These are phyloP conservation scores for Pseudopithomyces maydicus DNA, from an alignment of 2,329 filamentous ascomycete species.

Conservation along the genomic window DNA sequence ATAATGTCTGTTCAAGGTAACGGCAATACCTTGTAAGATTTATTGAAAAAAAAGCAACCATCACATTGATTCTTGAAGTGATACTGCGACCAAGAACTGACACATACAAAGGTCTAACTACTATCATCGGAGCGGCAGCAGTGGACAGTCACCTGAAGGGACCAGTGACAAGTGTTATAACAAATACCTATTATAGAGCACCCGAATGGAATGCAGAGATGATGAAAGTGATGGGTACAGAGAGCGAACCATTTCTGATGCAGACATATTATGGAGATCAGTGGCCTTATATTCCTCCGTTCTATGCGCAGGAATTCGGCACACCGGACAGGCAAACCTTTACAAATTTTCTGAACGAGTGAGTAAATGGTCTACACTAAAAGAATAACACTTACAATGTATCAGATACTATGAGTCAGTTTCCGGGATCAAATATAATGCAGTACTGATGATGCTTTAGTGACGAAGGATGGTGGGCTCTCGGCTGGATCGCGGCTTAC, in stretches of 20 bases:
- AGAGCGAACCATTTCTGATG: constrained; percentile 4
- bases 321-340: background rate
- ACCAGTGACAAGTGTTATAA: background rate
- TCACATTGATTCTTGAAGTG: too few relatives aligned
- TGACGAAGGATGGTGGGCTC: constrained; percentile 57
- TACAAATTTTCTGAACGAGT: constrained; percentile 7
- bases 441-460: constrained; percentile 45
- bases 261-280: constrained; percentile 4
- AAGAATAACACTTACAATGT: background rate
- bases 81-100: background rate
- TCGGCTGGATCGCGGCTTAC: constrained; percentile 61
- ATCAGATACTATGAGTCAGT: constrained; percentile 8
- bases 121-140: background rate
- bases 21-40: too few relatives aligned
- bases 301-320: background rate
- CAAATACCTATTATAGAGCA: constrained; percentile 2
- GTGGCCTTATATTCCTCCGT: constrained; percentile 3
- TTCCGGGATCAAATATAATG: background rate
- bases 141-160: background rate
- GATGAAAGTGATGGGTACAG: constrained; percentile 1
- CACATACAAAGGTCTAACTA: constrained; percentile 2
- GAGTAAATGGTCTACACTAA: background rate
- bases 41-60: too few relatives aligned
- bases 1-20: background rate
- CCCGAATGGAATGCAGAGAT: background rate